Base-by-base conservation (phyloP, 345 rosid genomes). In the Carallia brachiata region DNA sequence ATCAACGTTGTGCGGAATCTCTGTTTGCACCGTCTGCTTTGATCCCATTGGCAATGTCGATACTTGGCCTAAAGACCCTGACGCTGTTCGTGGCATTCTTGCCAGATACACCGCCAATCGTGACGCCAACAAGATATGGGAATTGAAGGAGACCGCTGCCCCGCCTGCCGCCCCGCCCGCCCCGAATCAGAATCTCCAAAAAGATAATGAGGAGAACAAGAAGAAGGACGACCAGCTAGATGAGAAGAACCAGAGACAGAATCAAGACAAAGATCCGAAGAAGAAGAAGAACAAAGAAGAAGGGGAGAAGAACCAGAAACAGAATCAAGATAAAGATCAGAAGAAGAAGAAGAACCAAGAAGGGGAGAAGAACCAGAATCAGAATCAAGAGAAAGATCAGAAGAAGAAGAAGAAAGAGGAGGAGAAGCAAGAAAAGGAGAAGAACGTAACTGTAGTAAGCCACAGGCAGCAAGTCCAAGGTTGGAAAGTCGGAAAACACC, bases 51-150 rank as follows among this genome's bases (percentile, higher is more conserved):
- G 52, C 30, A 27, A 62, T 7, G 36, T 70, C 3, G 58, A 61
- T 6, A 61, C 73, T 1, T 52, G 58, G 73, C 73, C 73, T 6
- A 32, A 50, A 7, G 73, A 70, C 6, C n/a, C 23, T 1, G 6
- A 17, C 3, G 8, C 19, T 6, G 50, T 70, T 15, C 50, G 16
- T 34, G 50, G 36, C 12, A 70, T 50, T 23, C 23, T 61, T 5
- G 18, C 4, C 27, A 2, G 36, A 3, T 52, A 53, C 40, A 19
- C 16, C 12, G 57, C 17, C 34, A 65, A 32, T 10, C 50, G 50
- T 44, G 50, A 44, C 50, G 50, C 50, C 50, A 44, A 44, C 16
- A 13, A 44, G 50, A 44, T 44, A 44, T 44, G 50, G 50, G 16
- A 44, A 44, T 44, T 44, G 50, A 44, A 15, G 50, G 50, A 44